Evolutionary conservation across 106 monocot genomes (phyloP).

Genomic region (Iris macrosiphon): DNA sequence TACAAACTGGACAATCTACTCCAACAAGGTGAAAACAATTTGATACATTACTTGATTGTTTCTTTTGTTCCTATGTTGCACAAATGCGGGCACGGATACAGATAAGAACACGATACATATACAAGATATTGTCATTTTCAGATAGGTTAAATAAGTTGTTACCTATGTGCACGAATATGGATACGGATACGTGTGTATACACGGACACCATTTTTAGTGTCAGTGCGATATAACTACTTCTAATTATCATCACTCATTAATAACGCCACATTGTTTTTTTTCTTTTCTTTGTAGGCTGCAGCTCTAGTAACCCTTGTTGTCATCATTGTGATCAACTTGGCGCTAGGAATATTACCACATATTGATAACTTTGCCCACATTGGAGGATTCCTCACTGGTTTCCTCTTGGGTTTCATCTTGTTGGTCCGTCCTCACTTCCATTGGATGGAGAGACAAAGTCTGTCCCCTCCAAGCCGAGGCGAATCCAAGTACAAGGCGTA

Average conservation of each 20-base stretch:
- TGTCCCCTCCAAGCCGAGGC: constrained; percentile 19
- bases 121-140: too few relatives aligned
- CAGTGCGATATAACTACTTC: too few relatives aligned
- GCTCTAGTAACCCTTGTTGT: constrained; percentile 41
- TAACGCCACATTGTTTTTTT: too few relatives aligned
- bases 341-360: constrained; percentile 50
- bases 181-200: too few relatives aligned
- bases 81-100: too few relatives aligned
- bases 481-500: constrained; percentile 34
- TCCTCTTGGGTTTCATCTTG: constrained; percentile 55
- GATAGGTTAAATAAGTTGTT: too few relatives aligned
- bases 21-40: constrained; percentile 23
- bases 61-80: too few relatives aligned
- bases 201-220: too few relatives aligned
- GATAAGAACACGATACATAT: too few relatives aligned
- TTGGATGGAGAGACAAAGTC: constrained; percentile 27
- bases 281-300: constrained; percentile 20
- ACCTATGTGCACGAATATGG: too few relatives aligned
- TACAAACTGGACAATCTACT: constrained; percentile 23
- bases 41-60: too few relatives aligned
- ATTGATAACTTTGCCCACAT: constrained; percentile 62
- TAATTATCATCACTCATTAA: too few relatives aligned
- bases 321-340: constrained; percentile 43
- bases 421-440: constrained; percentile 45
- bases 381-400: constrained; percentile 49